These are phyloP conservation scores for Colletotrichum melonis DNA, from an alignment of 2,329 filamentous ascomycete species.

Conservation along the genomic window DNA sequence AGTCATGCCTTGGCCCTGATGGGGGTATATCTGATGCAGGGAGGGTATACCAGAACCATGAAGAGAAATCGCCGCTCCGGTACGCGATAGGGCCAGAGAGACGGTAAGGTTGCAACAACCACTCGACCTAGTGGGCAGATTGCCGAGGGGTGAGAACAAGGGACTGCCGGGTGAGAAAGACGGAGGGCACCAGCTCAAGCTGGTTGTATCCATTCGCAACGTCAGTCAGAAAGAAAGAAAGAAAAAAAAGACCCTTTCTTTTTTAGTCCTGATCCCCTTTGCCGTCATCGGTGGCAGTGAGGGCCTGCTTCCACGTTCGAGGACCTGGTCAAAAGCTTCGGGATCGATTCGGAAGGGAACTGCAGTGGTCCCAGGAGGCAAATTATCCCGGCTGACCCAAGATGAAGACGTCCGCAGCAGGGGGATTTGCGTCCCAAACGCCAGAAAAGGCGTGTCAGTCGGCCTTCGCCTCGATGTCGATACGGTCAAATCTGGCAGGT, in stretches of 20 bases:
- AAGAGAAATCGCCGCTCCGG: conserved; percentile 29
- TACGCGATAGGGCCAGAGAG: conserved; percentile 36
- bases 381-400: conserved; percentile 24
- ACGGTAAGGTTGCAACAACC: conserved; percentile 31
- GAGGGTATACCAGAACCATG: conserved; percentile 37
- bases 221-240: conserved; percentile 2
- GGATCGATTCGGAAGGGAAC: conserved; percentile 28
- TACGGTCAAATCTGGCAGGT: conserved; percentile 23
- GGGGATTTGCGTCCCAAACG: conserved; percentile 27
- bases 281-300: conserved; percentile 14
- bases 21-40: conserved; percentile 37
- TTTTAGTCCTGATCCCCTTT: conserved; percentile 20
- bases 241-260: background rate
- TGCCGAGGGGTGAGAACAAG: conserved; percentile 32
- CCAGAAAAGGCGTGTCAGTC: conserved; percentile 15
- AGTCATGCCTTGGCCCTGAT: conserved; percentile 33
- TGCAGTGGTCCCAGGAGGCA: conserved; percentile 23
- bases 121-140: conserved; percentile 33
- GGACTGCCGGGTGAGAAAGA: conserved; percentile 21
- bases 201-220: background rate
- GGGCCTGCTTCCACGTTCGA: conserved; percentile 18
- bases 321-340: conserved; percentile 15
- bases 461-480: conserved; percentile 22
- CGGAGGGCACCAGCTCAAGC: conserved; percentile 2
- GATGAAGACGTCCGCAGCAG: conserved; percentile 25